Conservation (phyloP, 257 asterid species). For the Solanum corneliomulleri region DNA sequence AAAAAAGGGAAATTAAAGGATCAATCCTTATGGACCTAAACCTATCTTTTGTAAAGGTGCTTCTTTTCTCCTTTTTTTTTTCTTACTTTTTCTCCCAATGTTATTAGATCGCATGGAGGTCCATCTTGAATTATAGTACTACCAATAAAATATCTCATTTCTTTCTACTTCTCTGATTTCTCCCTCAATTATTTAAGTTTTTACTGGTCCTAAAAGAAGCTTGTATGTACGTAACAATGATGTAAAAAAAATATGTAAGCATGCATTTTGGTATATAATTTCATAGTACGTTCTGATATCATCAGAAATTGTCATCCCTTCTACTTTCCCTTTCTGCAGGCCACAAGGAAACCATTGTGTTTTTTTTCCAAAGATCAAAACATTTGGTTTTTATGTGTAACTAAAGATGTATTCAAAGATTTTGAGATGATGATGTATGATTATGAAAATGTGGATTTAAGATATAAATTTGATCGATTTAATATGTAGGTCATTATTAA, state of each 20-base stretch:
- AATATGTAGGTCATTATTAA: too few relatives aligned
- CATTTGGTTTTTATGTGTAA: not conserved
- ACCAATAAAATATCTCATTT: not conserved
- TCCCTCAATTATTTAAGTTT: not conserved
- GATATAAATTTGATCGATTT: too few relatives aligned
- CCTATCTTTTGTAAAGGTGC: not conserved
- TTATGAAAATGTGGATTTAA: too few relatives aligned
- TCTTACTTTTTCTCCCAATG: not conserved
- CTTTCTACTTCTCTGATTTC: not conserved
- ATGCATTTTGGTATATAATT: not conserved
- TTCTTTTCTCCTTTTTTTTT: not conserved
- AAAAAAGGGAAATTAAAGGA: not conserved
- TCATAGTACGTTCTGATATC: not conserved
- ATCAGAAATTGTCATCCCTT: not conserved
- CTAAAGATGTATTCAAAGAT: too few relatives aligned
- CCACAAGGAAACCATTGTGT: not conserved
- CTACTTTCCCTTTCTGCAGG: not conserved
- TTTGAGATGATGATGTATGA: too few relatives aligned
- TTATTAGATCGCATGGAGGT: not conserved
- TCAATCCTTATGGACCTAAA: not conserved
- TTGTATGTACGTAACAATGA: not conserved
- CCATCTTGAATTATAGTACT: not conserved
- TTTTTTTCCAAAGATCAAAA: not conserved
- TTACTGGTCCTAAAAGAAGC: not conserved
- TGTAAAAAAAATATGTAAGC: not conserved